Percentiles rank a stretch among this genome's conserved stretches.
phyloP scores from a whole-genome alignment of 257 asterid species.

The Ligustrum vulgare region DNA sequence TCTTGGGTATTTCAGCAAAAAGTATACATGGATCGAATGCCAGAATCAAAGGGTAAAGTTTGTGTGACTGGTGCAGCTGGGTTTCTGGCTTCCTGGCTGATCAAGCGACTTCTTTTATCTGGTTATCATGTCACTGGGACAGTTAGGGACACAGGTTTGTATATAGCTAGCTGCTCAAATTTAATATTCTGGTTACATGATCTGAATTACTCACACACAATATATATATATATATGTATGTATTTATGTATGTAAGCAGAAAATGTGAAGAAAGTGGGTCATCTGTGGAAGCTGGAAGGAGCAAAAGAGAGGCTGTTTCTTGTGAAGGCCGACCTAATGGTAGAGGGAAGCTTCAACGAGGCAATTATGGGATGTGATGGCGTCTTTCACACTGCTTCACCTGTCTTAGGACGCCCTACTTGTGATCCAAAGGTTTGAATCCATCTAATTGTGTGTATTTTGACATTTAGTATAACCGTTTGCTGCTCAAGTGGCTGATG shows the following conservation, averaged over 20 bases:
- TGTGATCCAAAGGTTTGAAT: constrained; percentile 46
- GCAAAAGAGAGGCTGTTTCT: constrained; percentile 70
- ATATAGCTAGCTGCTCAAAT: no score
- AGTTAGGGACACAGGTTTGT: constrained; percentile 80
- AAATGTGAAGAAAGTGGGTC: constrained; percentile 65
- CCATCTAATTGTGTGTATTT: not conserved
- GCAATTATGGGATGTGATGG: constrained; percentile 76
- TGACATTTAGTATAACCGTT: not conserved
- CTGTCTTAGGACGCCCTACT: constrained; percentile 53
- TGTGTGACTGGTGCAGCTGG: constrained; percentile 96
- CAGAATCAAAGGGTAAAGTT: constrained; percentile 49
- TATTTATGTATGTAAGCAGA: no score
- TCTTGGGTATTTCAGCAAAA: not conserved
- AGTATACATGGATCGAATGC: constrained; percentile 29
- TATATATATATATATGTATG: no score
- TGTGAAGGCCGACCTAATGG: constrained; percentile 59
- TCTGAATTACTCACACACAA: not conserved
- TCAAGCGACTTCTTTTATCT: constrained; percentile 71
- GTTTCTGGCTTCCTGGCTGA: constrained; percentile 82
- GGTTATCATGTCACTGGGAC: constrained; percentile 80
- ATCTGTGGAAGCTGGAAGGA: constrained; percentile 75
- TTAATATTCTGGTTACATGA: not conserved
- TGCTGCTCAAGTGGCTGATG: not conserved
- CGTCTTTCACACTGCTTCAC: constrained; percentile 97
- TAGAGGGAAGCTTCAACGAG: constrained; percentile 79